These are phyloP conservation scores for Hypomontagnella submonticulosa DNA, from an alignment of 495 filamentous ascomycete species.

Conservation along the genomic window DNA sequence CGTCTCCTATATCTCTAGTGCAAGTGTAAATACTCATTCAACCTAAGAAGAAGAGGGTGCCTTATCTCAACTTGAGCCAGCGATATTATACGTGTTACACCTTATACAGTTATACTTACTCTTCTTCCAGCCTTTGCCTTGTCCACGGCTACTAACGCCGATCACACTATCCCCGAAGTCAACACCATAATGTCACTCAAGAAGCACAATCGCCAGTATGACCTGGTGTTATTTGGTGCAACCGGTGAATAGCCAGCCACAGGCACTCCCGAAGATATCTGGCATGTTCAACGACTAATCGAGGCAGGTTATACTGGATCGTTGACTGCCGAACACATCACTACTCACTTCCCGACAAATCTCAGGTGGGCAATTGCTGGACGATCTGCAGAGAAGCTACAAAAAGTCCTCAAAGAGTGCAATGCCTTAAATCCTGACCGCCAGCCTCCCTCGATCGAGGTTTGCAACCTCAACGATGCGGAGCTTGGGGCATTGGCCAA, in stretches of 20 bases:
- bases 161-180: constrained; percentile 1
- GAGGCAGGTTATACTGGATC: constrained; percentile 85
- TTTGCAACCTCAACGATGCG: constrained; percentile 68
- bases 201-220: constrained; percentile 72
- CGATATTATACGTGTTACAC: neutral
- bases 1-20: constrained; percentile 7
- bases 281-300: constrained; percentile 29
- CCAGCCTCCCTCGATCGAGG: constrained; percentile 45
- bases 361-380: constrained; percentile 93
- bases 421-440: constrained; percentile 76
- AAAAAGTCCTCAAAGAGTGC: constrained; percentile 71
- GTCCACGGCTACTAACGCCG: neutral
- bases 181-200: constrained; percentile 52
- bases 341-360: constrained; percentile 76
- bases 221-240: constrained; percentile 85
- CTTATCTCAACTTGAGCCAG: neutral
- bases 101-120: neutral
- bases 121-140: neutral
- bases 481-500: constrained; percentile 74
- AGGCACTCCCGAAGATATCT: neutral
- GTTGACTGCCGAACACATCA: constrained; percentile 79
- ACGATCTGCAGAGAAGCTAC: constrained; percentile 78
- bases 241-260: constrained; percentile 49
- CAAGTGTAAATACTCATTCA: constrained; percentile 11
- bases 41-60: neutral